phyloP scores from a whole-genome alignment of 106 monocot species.

The Apostasia ramifera region DNA sequence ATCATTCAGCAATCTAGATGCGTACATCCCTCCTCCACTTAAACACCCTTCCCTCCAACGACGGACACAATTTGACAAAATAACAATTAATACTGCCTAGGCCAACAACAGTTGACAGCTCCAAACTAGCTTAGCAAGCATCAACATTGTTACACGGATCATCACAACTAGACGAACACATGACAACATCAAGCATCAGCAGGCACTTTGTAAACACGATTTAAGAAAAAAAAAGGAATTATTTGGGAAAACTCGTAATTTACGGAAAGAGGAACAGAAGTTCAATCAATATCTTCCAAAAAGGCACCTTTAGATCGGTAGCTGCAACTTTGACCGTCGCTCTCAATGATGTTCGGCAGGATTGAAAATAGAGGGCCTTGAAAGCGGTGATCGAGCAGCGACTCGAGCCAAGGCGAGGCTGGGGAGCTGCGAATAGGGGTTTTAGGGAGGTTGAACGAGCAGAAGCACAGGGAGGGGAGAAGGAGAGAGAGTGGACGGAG shows the following conservation, averaged over 20 bases:
- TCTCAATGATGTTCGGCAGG: conserved; percentile 7
- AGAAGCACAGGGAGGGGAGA: conserved; percentile 7
- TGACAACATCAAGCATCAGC: too few species aligned
- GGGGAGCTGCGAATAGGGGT: conserved; percentile 7
- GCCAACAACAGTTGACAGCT: background rate
- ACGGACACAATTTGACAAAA: too few species aligned
- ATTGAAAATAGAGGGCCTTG: background rate
- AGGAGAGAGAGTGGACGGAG: conserved; percentile 17
- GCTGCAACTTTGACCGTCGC: conserved; percentile 13
- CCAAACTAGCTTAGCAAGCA: background rate
- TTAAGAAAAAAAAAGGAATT: too few species aligned
- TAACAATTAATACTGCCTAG: too few species aligned
- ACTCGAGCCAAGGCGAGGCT: conserved; percentile 5
- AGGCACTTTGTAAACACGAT: too few species aligned
- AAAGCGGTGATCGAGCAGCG: background rate
- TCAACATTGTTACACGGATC: background rate
- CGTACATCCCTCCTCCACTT: too few species aligned
- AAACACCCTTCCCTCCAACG: too few species aligned
- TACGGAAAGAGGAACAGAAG: too few species aligned
- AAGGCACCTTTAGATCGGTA: conserved; percentile 15
- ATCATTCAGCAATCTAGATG: too few species aligned
- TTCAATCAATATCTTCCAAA: background rate
- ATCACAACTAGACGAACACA: too few species aligned
- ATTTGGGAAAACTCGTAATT: too few species aligned
- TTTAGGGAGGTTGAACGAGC: background rate